These are phyloP conservation scores for Orbilia oligospora DNA, from an alignment of 2,329 filamentous ascomycete species.

Conservation along the genomic window DNA sequence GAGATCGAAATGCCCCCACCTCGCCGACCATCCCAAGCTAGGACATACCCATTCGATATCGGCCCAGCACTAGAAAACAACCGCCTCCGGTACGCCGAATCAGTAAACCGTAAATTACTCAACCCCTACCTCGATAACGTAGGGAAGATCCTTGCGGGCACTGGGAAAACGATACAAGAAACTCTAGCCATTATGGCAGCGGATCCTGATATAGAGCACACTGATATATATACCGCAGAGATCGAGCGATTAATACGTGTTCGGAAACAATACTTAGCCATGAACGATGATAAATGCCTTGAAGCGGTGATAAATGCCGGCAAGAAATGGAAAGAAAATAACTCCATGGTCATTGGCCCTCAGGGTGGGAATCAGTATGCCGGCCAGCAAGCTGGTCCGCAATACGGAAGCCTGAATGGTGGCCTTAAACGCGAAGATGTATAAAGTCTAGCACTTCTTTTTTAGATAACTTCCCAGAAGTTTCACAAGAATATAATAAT, in stretches of 20 bases:
- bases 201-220: constrained; percentile 22
- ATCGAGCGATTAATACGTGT: constrained; percentile 15
- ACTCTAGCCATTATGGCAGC: background rate
- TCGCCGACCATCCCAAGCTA: background rate
- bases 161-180: constrained; percentile 8
- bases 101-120: background rate
- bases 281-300: constrained; percentile 24
- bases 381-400: background rate
- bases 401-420: background rate
- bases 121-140: constrained; percentile 1
- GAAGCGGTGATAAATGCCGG: constrained; percentile 1
- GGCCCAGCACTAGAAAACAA: constrained; percentile 5
- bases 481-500: background rate
- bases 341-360: background rate
- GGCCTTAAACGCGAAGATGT: background rate
- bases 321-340: background rate
- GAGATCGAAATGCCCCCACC: constrained; percentile 38
- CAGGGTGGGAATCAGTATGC: background rate
- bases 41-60: background rate
- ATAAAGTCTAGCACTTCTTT: background rate
- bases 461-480: no score
- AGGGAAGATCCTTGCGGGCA: background rate
- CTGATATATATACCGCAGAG: constrained; percentile 2
- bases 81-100: constrained; percentile 19
- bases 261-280: background rate